phyloP scores from a whole-genome alignment of 257 asterid species.

The Penstemon davidsonii region DNA sequence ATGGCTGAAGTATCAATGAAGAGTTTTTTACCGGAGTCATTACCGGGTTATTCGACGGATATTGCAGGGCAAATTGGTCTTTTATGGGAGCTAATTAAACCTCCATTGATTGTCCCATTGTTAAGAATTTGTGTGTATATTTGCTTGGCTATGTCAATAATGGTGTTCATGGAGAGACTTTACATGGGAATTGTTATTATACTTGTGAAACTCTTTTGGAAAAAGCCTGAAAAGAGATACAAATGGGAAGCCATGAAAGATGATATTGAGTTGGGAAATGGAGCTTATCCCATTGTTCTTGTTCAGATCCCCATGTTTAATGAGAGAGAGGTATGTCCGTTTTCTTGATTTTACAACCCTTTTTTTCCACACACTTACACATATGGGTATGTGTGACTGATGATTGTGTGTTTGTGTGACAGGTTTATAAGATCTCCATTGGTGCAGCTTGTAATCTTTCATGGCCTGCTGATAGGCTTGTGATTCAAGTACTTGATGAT shows the following conservation, averaged over 20 bases:
- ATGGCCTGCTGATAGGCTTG: constrained; percentile 67
- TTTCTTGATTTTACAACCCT: not conserved
- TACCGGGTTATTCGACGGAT: constrained; percentile 59
- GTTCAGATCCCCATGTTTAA: constrained; percentile 78
- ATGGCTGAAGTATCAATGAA: constrained; percentile 66
- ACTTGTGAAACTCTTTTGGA: constrained; percentile 77
- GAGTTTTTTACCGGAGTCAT: constrained; percentile 49
- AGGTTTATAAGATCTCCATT: constrained; percentile 77
- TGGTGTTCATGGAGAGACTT: constrained; percentile 88
- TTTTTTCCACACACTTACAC: constrained; percentile 5
- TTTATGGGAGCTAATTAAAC: constrained; percentile 81
- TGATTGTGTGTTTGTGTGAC: constrained; percentile 2
- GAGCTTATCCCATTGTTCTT: constrained; percentile 51
- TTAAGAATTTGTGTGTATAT: constrained; percentile 59
- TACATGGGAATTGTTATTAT: constrained; percentile 91
- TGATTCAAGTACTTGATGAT: constrained; percentile 72
- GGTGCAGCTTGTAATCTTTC: constrained; percentile 70
- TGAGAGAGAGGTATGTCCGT: constrained; percentile 50
- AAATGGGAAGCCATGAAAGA: constrained; percentile 76
- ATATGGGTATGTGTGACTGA: constrained; percentile 1
- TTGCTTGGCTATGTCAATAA: constrained; percentile 78
- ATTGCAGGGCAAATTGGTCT: constrained; percentile 63
- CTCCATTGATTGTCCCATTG: constrained; percentile 76
- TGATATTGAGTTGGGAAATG: constrained; percentile 60
- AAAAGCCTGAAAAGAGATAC: constrained; percentile 78